A percentile compares a stretch with the other conserved stretches of the same genome.
Evolutionary conservation across 805 yeast genomes (phyloP).

Genomic region (Cyberlindnera veronae): DNA sequence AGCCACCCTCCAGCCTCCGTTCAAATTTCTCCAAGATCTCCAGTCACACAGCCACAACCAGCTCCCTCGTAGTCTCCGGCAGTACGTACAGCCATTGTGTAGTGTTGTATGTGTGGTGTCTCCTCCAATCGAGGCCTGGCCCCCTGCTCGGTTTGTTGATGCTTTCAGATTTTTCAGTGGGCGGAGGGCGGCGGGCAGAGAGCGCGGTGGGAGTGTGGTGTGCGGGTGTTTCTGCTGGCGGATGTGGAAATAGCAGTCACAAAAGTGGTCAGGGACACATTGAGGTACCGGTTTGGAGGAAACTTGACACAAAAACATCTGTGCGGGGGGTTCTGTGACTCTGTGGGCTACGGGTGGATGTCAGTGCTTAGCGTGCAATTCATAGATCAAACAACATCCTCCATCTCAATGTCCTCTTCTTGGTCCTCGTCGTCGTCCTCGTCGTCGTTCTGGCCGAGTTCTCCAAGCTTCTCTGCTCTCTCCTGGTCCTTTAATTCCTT

Average conservation of each 20-base stretch:
- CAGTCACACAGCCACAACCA: too few species aligned
- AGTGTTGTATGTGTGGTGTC: conserved; percentile 6
- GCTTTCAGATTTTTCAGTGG: conserved; percentile 13
- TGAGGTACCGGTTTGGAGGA: not conserved
- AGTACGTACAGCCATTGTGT: conserved; percentile 16
- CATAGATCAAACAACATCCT: conserved; percentile 51
- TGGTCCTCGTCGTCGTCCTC: conserved; percentile 55
- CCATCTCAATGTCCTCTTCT: conserved; percentile 74
- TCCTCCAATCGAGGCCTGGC: not conserved
- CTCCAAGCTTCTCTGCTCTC: conserved; percentile 63
- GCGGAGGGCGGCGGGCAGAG: not conserved
- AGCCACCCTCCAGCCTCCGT: too few species aligned
- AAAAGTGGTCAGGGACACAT: not conserved
- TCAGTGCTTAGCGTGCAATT: not conserved
- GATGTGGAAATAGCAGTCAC: conserved; percentile 13
- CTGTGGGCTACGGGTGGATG: too few species aligned
- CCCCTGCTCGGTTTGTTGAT: not conserved
- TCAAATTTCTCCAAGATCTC: too few species aligned
- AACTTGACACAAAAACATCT: conserved; percentile 7
- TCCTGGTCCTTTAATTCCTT: conserved; percentile 75
- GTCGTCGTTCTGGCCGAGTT: conserved; percentile 34
- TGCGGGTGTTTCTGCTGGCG: conserved; percentile 17
- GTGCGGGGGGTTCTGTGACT: too few species aligned
- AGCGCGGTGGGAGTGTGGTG: conserved; percentile 4
- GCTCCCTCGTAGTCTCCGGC: too few species aligned